These are phyloP conservation scores for Bromus sterilis DNA, from an alignment of 176 grass and related monocot species.

Conservation along the genomic window DNA sequence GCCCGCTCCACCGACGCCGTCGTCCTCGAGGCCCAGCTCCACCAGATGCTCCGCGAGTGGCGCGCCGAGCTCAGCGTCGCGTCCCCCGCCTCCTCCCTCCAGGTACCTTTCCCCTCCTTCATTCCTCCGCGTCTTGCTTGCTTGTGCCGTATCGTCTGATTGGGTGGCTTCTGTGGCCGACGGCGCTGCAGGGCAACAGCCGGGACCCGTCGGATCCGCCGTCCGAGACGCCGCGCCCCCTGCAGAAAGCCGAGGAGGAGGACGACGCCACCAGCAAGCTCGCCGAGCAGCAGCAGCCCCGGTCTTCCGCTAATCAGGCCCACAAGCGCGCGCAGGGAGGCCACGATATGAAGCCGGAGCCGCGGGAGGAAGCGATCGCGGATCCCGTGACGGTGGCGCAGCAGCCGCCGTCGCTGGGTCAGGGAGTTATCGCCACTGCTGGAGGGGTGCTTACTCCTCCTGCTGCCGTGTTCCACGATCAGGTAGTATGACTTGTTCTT, in stretches of 20 bases:
- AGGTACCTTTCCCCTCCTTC: neutral
- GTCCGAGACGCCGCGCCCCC: constrained; percentile 50
- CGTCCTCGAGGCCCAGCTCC: constrained; percentile 80
- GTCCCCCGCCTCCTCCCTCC: constrained; percentile 74
- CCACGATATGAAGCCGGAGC: constrained; percentile 49
- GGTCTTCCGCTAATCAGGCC: neutral
- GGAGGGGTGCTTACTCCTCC: neutral
- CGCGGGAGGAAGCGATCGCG: constrained; percentile 28
- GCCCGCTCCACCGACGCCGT: constrained; percentile 63
- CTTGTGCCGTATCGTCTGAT: neutral
- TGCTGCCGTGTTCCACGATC: constrained; percentile 48
- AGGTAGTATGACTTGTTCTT: no score
- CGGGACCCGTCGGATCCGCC: constrained; percentile 51
- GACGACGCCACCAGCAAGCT: constrained; percentile 91
- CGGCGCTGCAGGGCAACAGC: constrained; percentile 42
- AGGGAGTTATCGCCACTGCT: constrained; percentile 11
- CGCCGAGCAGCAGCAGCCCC: constrained; percentile 27
- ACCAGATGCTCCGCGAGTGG: constrained; percentile 97
- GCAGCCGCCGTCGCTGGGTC: constrained; percentile 1
- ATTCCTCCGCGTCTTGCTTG: neutral
- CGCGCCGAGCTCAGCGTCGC: constrained; percentile 78
- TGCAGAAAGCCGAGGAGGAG: constrained; percentile 64
- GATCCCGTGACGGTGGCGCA: constrained; percentile 6
- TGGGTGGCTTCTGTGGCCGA: neutral
- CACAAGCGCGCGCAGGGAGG: constrained; percentile 12